phyloP scores from a whole-genome alignment of 768 basidiomycete genomes.

The Pleurotus salmoneostramineus region DNA sequence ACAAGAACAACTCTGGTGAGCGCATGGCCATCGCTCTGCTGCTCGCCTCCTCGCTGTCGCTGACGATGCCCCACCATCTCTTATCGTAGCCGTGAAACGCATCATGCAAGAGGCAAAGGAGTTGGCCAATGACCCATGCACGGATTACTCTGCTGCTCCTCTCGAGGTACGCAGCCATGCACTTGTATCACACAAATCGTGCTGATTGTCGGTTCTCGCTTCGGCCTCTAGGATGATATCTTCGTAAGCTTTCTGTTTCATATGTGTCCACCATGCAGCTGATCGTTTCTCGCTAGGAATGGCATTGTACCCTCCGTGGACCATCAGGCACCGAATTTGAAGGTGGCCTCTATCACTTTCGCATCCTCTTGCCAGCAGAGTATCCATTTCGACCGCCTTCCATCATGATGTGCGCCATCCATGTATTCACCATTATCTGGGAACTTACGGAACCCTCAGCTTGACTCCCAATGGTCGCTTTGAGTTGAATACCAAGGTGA shows the following conservation, averaged over 20 bases:
- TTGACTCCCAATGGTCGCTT: conserved; percentile 97
- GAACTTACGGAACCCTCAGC: neutral
- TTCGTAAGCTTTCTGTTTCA: conserved; percentile 53
- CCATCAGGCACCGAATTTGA: conserved; percentile 87
- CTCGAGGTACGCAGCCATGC: conserved; percentile 52
- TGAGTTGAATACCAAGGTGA: conserved; percentile 91
- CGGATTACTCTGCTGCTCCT: conserved; percentile 84
- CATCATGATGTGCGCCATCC: conserved; percentile 59
- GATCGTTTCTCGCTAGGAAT: conserved; percentile 44
- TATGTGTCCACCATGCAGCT: conserved; percentile 13
- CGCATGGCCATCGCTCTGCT: conserved; percentile 1
- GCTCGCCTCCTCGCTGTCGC: neutral
- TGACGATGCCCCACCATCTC: conserved; percentile 5
- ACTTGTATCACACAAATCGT: neutral
- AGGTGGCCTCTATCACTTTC: conserved; percentile 94
- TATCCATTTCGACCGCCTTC: conserved; percentile 97
- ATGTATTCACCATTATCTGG: neutral
- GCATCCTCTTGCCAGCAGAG: conserved; percentile 85
- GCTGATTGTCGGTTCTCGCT: conserved; percentile 4
- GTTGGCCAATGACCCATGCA: conserved; percentile 76
- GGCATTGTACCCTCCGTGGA: conserved; percentile 97
- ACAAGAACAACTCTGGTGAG: conserved; percentile 69
- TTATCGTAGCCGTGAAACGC: conserved; percentile 76
- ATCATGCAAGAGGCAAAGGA: conserved; percentile 97
- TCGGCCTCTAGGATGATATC: conserved; percentile 66